A percentile compares a stretch with the other conserved stretches of the same genome.
These are phyloP conservation scores for Cutaneotrichosporon sp. DNA, from an alignment of 1,284 basidiomycete species.

Conservation along the genomic window DNA sequence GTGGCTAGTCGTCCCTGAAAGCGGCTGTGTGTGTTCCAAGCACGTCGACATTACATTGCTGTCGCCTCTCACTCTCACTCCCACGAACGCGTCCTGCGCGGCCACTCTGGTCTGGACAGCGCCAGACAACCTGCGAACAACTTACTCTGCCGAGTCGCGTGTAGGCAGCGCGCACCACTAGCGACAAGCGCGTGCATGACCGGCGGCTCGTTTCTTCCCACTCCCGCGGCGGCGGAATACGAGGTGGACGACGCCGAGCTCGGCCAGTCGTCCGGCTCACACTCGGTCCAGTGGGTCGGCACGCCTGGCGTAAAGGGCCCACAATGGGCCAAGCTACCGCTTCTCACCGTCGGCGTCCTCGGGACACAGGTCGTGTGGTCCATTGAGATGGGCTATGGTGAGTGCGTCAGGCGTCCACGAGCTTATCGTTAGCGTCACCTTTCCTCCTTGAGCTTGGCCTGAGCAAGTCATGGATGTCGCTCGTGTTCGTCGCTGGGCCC, in stretches of 20 bases:
- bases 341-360: constrained; percentile 68
- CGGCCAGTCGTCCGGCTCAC: constrained; percentile 29
- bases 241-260: constrained; percentile 21
- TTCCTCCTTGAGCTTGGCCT: constrained; percentile 87
- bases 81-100: too few species aligned
- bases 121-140: too few species aligned
- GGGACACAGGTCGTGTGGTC: constrained; percentile 85
- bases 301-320: constrained; percentile 58
- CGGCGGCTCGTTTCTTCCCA: constrained; percentile 32
- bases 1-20: too few species aligned
- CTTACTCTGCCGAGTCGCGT: too few species aligned
- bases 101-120: too few species aligned
- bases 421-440: constrained; percentile 61
- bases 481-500: constrained; percentile 92
- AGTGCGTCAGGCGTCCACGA: constrained; percentile 25
- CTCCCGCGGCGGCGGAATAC: constrained; percentile 30
- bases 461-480: constrained; percentile 76
- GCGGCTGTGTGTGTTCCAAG: too few species aligned
- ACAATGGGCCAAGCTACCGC: constrained; percentile 60
- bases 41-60: too few species aligned
- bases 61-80: too few species aligned
- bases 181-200: constrained; percentile 22
- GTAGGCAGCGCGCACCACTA: too few species aligned
- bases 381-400: constrained; percentile 85
- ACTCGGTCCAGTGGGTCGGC: constrained; percentile 54